A percentile compares a stretch with the other conserved stretches of the same genome.
Evolutionary conservation across 768 basidiomycete genomes (phyloP).

Genomic region (Lentinula sp.): DNA sequence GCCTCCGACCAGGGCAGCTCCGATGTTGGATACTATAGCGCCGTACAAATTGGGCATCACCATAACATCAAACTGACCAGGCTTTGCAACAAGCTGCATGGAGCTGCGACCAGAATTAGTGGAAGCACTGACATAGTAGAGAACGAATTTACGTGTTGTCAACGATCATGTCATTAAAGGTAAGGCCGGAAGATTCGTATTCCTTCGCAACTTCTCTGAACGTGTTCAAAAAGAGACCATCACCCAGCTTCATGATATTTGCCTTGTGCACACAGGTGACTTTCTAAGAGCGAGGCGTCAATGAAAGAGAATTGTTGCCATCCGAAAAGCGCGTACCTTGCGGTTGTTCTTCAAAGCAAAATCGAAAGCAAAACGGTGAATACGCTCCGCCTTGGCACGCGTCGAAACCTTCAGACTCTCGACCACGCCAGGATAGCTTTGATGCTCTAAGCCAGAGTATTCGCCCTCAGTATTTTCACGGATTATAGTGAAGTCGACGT

Average conservation of each 20-base stretch:
- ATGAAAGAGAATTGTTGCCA: background rate
- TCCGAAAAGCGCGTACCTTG: slow-evolving; percentile 51
- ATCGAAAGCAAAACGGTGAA: slow-evolving; percentile 96
- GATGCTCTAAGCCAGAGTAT: slow-evolving; percentile 98
- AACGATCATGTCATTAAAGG: slow-evolving; percentile 97
- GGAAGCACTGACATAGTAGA: background rate
- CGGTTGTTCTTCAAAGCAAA: slow-evolving; percentile 98
- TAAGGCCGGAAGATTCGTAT: slow-evolving; percentile 89
- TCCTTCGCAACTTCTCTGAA: slow-evolving; percentile 96
- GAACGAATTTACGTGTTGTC: slow-evolving; percentile 78
- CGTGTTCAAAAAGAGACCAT: slow-evolving; percentile 97
- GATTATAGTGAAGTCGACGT: slow-evolving; percentile 98
- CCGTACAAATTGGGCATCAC: slow-evolving; percentile 98
- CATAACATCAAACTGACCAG: slow-evolving; percentile 98
- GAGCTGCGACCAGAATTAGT: slow-evolving; percentile 46
- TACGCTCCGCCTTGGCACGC: slow-evolving; percentile 91
- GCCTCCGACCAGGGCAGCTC: slow-evolving; percentile 96
- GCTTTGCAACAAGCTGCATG: slow-evolving; percentile 98
- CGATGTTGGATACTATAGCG: slow-evolving; percentile 96
- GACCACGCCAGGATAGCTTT: slow-evolving; percentile 96
- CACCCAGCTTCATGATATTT: slow-evolving; percentile 99
- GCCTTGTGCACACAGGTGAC: slow-evolving; percentile 99
- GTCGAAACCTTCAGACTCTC: slow-evolving; percentile 98
- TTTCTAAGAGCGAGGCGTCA: slow-evolving; percentile 50
- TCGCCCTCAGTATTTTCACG: slow-evolving; percentile 99